Percentiles rank a stretch among this genome's conserved stretches.
Evolutionary conservation across 306 rosid genomes (phyloP).

Genomic region (Pueraria montana): DNA sequence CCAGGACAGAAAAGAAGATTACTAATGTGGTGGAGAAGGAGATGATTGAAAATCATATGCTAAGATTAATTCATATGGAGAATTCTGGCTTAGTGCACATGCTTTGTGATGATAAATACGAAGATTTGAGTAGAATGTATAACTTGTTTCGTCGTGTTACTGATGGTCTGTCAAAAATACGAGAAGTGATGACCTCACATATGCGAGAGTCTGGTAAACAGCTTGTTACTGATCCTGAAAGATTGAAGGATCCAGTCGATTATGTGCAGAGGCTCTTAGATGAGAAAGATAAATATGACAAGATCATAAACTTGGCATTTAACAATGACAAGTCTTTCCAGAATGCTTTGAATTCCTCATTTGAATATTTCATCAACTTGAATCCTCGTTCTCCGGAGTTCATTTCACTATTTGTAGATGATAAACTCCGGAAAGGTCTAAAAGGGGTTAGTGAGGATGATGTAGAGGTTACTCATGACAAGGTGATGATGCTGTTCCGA

Average conservation of each 20-base stretch:
- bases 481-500: conserved; percentile 95
- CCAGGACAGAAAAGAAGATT: conserved; percentile 79
- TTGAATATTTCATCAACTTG: conserved; percentile 86
- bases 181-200: conserved; percentile 94
- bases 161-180: conserved; percentile 71
- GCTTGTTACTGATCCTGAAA: conserved; percentile 92
- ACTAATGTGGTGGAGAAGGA: conserved; percentile 88
- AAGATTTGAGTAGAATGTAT: conserved; percentile 91
- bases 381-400: conserved; percentile 92
- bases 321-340: conserved; percentile 92
- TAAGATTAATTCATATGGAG: conserved; percentile 89
- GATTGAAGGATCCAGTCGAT: conserved; percentile 93
- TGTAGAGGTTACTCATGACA: conserved; percentile 85
- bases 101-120: conserved; percentile 91
- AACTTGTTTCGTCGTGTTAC: conserved; percentile 85
- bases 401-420: conserved; percentile 90
- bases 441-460: conserved; percentile 98
- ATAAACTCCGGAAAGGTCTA: conserved; percentile 92
- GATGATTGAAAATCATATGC: conserved; percentile 96
- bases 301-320: conserved; percentile 71
- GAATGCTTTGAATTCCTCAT: conserved; percentile 91
- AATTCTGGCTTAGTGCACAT: conserved; percentile 90
- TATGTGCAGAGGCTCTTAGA: conserved; percentile 90
- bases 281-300: conserved; percentile 81
- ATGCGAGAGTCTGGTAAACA: conserved; percentile 86